Evolutionary conservation across 208 protist species (phyloP).

Genomic region (Leishmania mexicana): DNA sequence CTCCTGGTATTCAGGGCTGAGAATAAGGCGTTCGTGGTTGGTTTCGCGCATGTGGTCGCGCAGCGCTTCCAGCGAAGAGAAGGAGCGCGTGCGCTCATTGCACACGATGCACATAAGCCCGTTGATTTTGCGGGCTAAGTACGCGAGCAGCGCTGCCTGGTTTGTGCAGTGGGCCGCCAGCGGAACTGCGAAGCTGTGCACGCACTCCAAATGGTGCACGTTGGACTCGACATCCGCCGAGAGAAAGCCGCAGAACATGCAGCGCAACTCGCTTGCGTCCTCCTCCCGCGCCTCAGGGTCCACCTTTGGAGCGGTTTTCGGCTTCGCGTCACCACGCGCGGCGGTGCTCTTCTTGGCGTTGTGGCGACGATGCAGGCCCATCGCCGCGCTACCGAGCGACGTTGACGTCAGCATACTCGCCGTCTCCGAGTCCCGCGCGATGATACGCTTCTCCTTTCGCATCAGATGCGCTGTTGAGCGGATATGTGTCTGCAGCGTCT

Average conservation of each 20-base stretch:
- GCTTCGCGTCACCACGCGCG: constrained; percentile 11
- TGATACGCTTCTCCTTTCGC: constrained; percentile 91
- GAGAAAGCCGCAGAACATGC: constrained; percentile 80
- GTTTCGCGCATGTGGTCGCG: constrained; percentile 87
- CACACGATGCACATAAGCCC: constrained; percentile 90
- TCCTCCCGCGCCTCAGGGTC: constrained; percentile 73
- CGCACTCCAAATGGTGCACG: constrained; percentile 53
- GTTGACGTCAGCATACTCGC: constrained; percentile 82
- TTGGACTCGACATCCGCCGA: constrained; percentile 57
- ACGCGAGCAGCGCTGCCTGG: constrained; percentile 60
- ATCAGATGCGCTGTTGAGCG: constrained; percentile 91
- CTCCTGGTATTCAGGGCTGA: constrained; percentile 83
- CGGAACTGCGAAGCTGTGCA: constrained; percentile 84
- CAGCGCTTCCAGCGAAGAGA: constrained; percentile 72
- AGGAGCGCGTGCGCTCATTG: constrained; percentile 77
- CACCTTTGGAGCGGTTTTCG: constrained; percentile 50
- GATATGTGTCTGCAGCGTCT: constrained; percentile 90
- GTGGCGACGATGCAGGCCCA: constrained; percentile 88
- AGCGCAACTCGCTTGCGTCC: constrained; percentile 77
- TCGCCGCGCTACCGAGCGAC: constrained; percentile 85
- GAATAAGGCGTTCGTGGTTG: constrained; percentile 78
- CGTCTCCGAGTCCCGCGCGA: constrained; percentile 80
- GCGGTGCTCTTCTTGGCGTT: constrained; percentile 59
- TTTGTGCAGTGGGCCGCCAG: constrained; percentile 70
- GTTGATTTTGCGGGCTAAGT: constrained; percentile 89